Evolutionary conservation across 176 grass and related monocot genomes (phyloP).

Genomic region (Alloteropsis semialata): DNA sequence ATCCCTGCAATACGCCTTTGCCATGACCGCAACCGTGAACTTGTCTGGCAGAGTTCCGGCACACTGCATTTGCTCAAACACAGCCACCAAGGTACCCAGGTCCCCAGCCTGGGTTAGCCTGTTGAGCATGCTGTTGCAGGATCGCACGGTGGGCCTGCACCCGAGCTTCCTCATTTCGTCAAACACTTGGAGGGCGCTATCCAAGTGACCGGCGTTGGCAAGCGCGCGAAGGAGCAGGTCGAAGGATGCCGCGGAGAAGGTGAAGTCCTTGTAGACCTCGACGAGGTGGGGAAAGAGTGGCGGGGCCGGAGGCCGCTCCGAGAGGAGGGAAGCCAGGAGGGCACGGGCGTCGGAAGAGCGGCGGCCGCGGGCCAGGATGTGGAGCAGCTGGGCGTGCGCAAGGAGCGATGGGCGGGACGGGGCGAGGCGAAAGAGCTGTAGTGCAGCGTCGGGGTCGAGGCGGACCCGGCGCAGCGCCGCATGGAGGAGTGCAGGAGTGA

Average conservation of each 20-base stretch:
- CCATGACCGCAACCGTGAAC: conserved; percentile 70
- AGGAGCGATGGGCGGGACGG: conserved; percentile 40
- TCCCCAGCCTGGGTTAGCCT: conserved; percentile 58
- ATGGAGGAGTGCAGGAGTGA: conserved; percentile 65
- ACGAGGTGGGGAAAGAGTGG: conserved; percentile 58
- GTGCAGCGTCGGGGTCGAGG: conserved; percentile 54
- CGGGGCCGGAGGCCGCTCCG: background rate
- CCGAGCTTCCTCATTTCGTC: conserved; percentile 78
- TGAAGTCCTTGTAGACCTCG: conserved; percentile 69
- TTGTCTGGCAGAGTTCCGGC: conserved; percentile 52
- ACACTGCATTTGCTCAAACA: conserved; percentile 66
- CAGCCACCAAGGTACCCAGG: conserved; percentile 9
- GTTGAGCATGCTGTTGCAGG: conserved; percentile 81
- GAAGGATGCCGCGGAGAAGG: conserved; percentile 72
- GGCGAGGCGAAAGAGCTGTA: conserved; percentile 60
- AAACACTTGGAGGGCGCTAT: conserved; percentile 69
- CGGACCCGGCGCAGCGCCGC: conserved; percentile 64
- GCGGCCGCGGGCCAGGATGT: conserved; percentile 70
- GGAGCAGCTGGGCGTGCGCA: conserved; percentile 73
- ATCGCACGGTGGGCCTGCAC: conserved; percentile 59
- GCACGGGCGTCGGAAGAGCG: conserved; percentile 48
- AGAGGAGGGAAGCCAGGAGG: conserved; percentile 51
- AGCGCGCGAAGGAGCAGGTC: conserved; percentile 80
- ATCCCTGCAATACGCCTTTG: conserved; percentile 67
- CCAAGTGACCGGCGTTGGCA: conserved; percentile 33